phyloP scores from a whole-genome alignment of 2,329 filamentous ascomycete species.

The Fonsecaea nubica region DNA sequence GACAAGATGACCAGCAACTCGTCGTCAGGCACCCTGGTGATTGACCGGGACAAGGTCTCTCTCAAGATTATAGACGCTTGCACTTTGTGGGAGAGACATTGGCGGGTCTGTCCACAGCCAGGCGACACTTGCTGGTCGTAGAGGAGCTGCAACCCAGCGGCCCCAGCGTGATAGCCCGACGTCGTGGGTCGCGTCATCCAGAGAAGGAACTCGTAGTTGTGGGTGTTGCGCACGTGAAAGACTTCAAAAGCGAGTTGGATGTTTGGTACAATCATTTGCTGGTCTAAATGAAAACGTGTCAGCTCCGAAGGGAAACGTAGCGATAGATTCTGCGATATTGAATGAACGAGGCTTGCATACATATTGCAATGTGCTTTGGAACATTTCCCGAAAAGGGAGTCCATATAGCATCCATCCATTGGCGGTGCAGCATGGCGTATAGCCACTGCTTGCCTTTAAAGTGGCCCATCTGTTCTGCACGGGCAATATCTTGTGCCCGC shows the following conservation, averaged over 20 bases:
- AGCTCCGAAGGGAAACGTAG: neutral
- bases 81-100: conserved; percentile 18
- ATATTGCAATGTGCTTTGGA: conserved; percentile 22
- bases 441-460: neutral
- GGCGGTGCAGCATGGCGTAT: conserved; percentile 11
- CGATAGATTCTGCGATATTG: neutral
- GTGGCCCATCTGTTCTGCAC: neutral
- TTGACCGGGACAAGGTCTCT: conserved; percentile 8
- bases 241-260: conserved; percentile 20
- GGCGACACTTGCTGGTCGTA: conserved; percentile 19
- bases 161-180: conserved; percentile 20
- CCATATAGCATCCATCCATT: conserved; percentile 18
- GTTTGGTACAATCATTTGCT: neutral
- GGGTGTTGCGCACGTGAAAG: conserved; percentile 19
- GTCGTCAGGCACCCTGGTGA: conserved; percentile 10
- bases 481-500: neutral
- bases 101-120: conserved; percentile 14
- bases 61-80: conserved; percentile 14
- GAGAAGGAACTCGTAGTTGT: conserved; percentile 19
- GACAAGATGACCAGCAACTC: neutral
- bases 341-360: neutral
- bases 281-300: neutral
- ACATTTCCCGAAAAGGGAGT: conserved; percentile 2
- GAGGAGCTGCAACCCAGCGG: conserved; percentile 19
- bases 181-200: conserved; percentile 23